Conservation (phyloP, 345 rosid genomes). For the Ceriops zippeliana region DNA sequence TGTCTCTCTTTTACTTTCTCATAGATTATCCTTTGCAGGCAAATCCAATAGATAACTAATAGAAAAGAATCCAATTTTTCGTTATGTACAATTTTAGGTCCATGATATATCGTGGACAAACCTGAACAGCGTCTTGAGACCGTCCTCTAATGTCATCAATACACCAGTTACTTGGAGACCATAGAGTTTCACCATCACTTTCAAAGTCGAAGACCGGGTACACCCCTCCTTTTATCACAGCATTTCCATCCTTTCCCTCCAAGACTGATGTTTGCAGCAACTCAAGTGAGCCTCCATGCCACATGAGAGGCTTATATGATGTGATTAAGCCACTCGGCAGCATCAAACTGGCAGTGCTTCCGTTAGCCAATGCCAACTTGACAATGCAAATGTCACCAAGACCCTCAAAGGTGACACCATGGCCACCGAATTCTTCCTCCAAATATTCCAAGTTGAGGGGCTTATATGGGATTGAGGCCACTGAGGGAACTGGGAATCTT, state of each 20-base stretch:
- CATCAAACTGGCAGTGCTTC: slow-evolving; percentile 64
- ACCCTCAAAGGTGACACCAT: slow-evolving; percentile 67
- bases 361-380: slow-evolving; percentile 57
- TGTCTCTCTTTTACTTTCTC: neutral
- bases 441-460: slow-evolving; percentile 63
- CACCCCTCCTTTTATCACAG: slow-evolving; percentile 73
- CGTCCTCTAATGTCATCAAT: slow-evolving; percentile 54
- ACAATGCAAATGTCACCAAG: slow-evolving; percentile 65
- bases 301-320: slow-evolving; percentile 70
- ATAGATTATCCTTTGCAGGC: neutral
- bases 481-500: slow-evolving; percentile 32
- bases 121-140: slow-evolving; percentile 50
- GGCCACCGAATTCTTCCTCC: slow-evolving; percentile 65
- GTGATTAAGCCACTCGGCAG: slow-evolving; percentile 67
- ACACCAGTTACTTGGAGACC: slow-evolving; percentile 57
- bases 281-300: slow-evolving; percentile 76
- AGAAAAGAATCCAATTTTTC: neutral
- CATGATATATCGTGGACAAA: slow-evolving; percentile 7
- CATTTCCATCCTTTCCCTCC: slow-evolving; percentile 49
- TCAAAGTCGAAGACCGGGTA: slow-evolving; percentile 45
- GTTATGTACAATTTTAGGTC: neutral
- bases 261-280: slow-evolving; percentile 70
- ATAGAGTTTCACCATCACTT: slow-evolving; percentile 31
- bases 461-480: slow-evolving; percentile 50
- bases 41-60: neutral